Base-by-base conservation (phyloP, 441 rosid genomes). In the Gossypium schwendimanii region DNA sequence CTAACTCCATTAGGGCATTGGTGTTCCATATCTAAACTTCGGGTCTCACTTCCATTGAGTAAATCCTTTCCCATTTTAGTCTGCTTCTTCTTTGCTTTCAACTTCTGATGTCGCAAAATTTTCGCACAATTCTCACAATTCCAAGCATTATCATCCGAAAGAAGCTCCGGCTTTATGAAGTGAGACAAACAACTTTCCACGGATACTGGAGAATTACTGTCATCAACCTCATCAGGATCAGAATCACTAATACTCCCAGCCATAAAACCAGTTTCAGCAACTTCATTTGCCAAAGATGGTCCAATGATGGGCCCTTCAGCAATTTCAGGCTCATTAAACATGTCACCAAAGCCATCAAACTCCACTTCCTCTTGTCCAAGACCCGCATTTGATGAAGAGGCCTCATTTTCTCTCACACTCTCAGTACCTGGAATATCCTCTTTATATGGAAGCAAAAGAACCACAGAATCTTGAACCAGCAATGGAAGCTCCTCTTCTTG, bases 221-320 rank as follows among this genome's bases (percentile, higher is more conserved):
- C 75, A 86, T 91, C 98, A 64, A 94, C 94, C 81, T 94, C 94
- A 73, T 85, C 94, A n/a, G 96, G 94, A 80, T 94, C 99, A 71
- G 99, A 92, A 44, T 90, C 99, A 65, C 98, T 91, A 81, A 79
- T 80, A 66, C 72, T 82, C 64, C 76, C 85, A 1, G 85, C 81
- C 44, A 74, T 74, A 80, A 84, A 83, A 81, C 88, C 80, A 72
- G 83, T 70, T 69, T 74, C 81, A 20, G 78, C 76, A 33, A 75
- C 70, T 63, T 82, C 88, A 70, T 76, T 77, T 74, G 77, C 79
- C 59, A 86, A 81, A 76, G 90, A 81, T 36, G 97, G 89, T 74
- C 90, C 88, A 7, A 60, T 75, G 70, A 85, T 79, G 71, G 96
- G 89, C 57, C 84, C 94, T 33, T 74, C 79, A 33, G 79, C 72